Evolutionary conservation across 768 basidiomycete genomes (phyloP), one percentile per base, ranked within the genome.

Genomic region (Lactarius sp.): DNA sequence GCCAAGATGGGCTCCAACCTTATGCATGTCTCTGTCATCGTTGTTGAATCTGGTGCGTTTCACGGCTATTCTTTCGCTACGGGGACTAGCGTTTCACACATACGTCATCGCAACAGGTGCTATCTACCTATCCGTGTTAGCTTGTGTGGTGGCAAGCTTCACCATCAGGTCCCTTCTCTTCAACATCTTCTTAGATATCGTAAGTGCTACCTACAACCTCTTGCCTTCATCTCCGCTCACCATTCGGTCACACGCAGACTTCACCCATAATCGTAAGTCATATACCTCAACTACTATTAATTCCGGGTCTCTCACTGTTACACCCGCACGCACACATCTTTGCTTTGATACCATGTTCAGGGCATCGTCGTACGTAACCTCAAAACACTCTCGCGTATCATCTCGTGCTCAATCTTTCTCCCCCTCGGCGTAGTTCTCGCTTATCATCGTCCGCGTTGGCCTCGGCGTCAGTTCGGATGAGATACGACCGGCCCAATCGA

Each of bases 131-230:
- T 44, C 49, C 33, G 34, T 50, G 9, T 50, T 66, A 27, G 53
- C 54, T 3, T 55, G 56, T 54, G 56, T 56, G 4, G 65, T 66
- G 22, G 65, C 31, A 44, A 27, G 33, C 12, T 66, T 34, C 31
- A 47, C 20, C 6, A 9, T 41, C 20, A 20, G 46, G 39, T 64
- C 65, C 34, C 34, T 59, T 41, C 13, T 46, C 16, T 66, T 66
- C 58, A 66, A 66, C 39, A 60, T 66, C 22, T 65, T 65, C 22
- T 63, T 66, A 39, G 65, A 66, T 59, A 59, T 65, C 6, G 65
- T 65, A 33, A 56, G 59, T 20, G 18, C 20, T 4, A 3, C 13
- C 4, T 20, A 1, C n/a, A 9, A 1, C 54, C 7, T 33, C 33
- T 33, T 51, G 41, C 20, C 46, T 52, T 56, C 22, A 54, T 64